Conservation (phyloP, 129 eudicot species). For the Glebionis coronaria region DNA sequence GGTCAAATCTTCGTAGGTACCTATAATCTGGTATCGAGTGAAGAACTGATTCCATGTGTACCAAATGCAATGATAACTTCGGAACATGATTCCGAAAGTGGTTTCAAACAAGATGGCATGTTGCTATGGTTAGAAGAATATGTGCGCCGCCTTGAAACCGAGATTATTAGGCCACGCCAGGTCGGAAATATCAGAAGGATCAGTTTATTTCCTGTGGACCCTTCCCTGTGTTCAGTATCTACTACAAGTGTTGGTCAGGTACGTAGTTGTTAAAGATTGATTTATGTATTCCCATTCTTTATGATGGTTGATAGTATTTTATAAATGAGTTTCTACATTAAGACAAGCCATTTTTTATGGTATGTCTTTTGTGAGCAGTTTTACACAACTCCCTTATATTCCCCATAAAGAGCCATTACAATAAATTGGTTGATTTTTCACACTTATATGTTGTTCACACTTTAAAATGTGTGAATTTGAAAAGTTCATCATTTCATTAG, state of each 20-base stretch:
- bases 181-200: conserved; percentile 54
- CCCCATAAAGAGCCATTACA: too few species aligned
- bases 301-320: too few species aligned
- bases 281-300: not conserved
- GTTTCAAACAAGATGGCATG: conserved; percentile 61
- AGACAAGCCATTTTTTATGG: too few species aligned
- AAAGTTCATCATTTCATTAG: too few species aligned
- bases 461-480: too few species aligned
- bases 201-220: conserved; percentile 56
- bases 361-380: too few species aligned
- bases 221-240: conserved; percentile 63
- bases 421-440: too few species aligned
- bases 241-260: conserved; percentile 86
- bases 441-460: too few species aligned
- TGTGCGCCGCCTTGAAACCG: conserved; percentile 59
- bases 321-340: too few species aligned
- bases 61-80: conserved; percentile 46
- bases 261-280: too few species aligned
- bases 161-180: conserved; percentile 48
- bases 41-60: conserved; percentile 84
- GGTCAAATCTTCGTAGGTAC: conserved; percentile 88
- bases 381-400: too few species aligned
- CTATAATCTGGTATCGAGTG: conserved; percentile 38
- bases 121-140: conserved; percentile 90
- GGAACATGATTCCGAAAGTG: conserved; percentile 34